Evolutionary conservation across 1,284 basidiomycete species (phyloP), one percentile per base, ranked within the genome.

Genomic region (Nidula niveotomentosa): DNA sequence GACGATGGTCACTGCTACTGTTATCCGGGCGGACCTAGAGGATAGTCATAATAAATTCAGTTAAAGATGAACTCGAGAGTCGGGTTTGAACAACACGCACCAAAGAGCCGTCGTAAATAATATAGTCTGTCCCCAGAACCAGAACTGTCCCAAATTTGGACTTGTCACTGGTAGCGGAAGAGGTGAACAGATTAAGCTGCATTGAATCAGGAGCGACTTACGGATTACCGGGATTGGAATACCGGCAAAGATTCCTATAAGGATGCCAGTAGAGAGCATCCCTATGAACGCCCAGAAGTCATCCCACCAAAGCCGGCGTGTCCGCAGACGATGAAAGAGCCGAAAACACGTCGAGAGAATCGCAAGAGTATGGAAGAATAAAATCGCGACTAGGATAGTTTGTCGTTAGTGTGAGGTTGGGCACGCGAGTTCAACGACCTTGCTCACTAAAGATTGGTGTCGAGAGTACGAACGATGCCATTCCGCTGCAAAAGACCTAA

Each of bases 301-400:
- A 53, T 62, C 60, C 60, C 60, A 62, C 58, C 60, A 60, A 13
- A 62, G 48, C 17, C 51, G 51, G 4, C 53, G 53, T 13, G 51
- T 52, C 36, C 49, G 36, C 18, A 51, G 34, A 17, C 55, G 53
- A 43, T 58, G 53, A 13, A 52, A 9, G 12, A 62, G 46, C 4
- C 60, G 53, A 41, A 60, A 53, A 30, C 30, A 48, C 2, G 59
- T 57, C 3, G 59, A 55, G 4, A 52, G 10, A 13, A 57, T 46
- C 10, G 59, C 59, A 12, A 58, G 36, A n/a, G 45, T 45, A 49
- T 57, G 36, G 36, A 54, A 52, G 23, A 55, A 36, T 63, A 51
- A 30, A 30, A 30, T 30, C 30, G 6, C 30, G 6, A 5, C 30
- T 30, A 30, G 30, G 30, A 30, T 6, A 30, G 30, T 4, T 6